Evolutionary conservation across 169 alveolate species (phyloP), one percentile per base, ranked within the genome.

Genomic region (Eimeria necatrix): DNA sequence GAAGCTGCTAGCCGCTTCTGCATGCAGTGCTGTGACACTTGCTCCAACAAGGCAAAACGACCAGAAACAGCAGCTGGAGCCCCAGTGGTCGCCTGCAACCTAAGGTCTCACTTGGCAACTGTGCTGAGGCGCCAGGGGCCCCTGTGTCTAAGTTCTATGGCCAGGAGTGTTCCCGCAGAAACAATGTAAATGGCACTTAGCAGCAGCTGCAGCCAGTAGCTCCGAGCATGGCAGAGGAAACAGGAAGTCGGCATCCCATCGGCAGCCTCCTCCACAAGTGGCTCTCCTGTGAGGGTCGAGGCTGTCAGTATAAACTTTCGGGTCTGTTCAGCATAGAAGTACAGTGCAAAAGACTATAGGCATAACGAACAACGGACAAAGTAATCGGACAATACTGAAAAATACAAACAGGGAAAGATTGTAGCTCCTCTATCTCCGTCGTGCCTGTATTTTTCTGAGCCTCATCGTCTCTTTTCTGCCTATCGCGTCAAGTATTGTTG

Each of bases 201-300:
- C 56, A 59, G 78, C 14, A 49, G 26, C 78, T 84, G 92, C 52
- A 84, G 73, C 92, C 92, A 84, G 78, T 84, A 84, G 5, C 53
- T 53, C 32, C 80, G 59, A 20, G 92, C 92, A 32, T 49, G 74
- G 46, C 78, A 84, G 74, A 64, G 74, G 60, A 84, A 84, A 26
- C 92, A 84, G 8, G 92, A 84, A 8, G 92, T 76, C 4, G 92
- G 92, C 76, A 84, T 48, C 53, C 92, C 92, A 1, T 84, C 92
- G 24, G 92, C 92, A 16, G 56, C 74, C 32, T 84, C 92, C 10
- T 49, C 59, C 80, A 56, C 92, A 41, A 84, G 52, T 4, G 52
- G 74, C 26, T 84, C 92, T 8, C 92, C 92, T 4, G 71, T 84
- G 46, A 84, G 78, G 14, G 24, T 84, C 80, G 92, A 84, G 20